Conservation (phyloP, 2,329 filamentous ascomycete genomes). For the Fusarium siculi region DNA sequence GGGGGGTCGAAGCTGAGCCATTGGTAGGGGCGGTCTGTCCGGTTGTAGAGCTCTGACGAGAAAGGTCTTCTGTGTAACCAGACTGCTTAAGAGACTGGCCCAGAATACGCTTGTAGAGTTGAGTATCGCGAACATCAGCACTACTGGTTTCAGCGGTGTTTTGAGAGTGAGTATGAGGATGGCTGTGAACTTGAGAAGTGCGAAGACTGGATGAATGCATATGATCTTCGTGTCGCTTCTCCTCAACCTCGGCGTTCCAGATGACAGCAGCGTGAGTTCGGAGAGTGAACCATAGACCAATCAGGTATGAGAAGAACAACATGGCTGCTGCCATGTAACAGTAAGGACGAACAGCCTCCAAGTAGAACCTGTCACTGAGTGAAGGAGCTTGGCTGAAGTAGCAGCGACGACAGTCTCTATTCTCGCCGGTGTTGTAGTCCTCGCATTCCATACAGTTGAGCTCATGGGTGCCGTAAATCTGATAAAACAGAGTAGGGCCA, state of each 20-base stretch:
- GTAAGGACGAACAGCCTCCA: slow-evolving; percentile 90
- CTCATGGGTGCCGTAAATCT: slow-evolving; percentile 98
- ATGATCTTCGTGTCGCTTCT: slow-evolving; percentile 74
- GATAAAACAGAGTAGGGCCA: slow-evolving; percentile 95
- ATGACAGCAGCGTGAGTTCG: slow-evolving; percentile 96
- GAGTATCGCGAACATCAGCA: slow-evolving; percentile 83
- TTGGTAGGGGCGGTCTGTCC: slow-evolving; percentile 52
- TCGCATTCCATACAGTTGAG: slow-evolving; percentile 81
- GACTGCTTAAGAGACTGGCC: slow-evolving; percentile 89
- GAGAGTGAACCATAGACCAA: slow-evolving; percentile 94
- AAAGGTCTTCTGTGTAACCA: slow-evolving; percentile 68
- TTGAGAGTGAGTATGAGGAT: slow-evolving; percentile 51
- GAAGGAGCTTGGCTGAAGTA: slow-evolving; percentile 92
- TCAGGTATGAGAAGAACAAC: slow-evolving; percentile 91
- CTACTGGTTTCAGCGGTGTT: slow-evolving; percentile 58
- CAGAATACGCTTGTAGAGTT: slow-evolving; percentile 92
- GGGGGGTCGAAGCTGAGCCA: slow-evolving; percentile 65
- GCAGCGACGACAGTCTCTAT: slow-evolving; percentile 88
- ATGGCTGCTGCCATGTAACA: slow-evolving; percentile 88
- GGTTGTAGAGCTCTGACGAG: slow-evolving; percentile 52
- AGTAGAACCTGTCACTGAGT: slow-evolving; percentile 87
- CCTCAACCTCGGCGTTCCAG: slow-evolving; percentile 87
- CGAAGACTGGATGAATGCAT: slow-evolving; percentile 49
- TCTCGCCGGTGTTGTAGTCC: slow-evolving; percentile 54
- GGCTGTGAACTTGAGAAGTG: slow-evolving; percentile 50